phyloP scores from a whole-genome alignment of 2,329 filamentous ascomycete genomes.

The Pezicula carpinea region DNA sequence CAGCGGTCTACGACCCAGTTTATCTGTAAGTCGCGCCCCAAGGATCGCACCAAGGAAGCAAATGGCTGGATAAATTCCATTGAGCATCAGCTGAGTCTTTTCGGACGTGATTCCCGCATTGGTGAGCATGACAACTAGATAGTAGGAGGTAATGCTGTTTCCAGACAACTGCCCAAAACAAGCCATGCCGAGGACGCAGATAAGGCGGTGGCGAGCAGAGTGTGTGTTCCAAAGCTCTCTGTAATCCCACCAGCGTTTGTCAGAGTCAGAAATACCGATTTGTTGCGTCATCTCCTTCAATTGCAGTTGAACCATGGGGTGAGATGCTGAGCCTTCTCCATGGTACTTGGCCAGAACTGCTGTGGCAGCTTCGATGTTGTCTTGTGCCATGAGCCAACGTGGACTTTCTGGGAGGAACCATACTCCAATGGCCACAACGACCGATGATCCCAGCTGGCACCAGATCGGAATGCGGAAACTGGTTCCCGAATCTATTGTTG shows the following conservation, averaged over 20 bases:
- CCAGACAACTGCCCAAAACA: slow-evolving; percentile 28
- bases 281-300: slow-evolving; percentile 25
- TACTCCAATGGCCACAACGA: slow-evolving; percentile 26
- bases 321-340: slow-evolving; percentile 33
- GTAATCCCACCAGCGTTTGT: slow-evolving; percentile 31
- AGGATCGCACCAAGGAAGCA: slow-evolving; percentile 32
- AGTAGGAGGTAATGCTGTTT: slow-evolving; percentile 28
- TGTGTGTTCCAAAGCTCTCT: slow-evolving; percentile 20
- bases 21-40: slow-evolving; percentile 18
- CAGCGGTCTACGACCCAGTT: slow-evolving; percentile 30
- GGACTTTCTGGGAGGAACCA: slow-evolving; percentile 53
- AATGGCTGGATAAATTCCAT: slow-evolving; percentile 29
- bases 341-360: slow-evolving; percentile 54
- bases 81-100: slow-evolving; percentile 37
- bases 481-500: slow-evolving; percentile 14
- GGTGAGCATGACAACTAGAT: slow-evolving; percentile 20
- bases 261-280: slow-evolving; percentile 21
- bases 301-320: slow-evolving; percentile 25
- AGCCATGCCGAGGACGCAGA: slow-evolving; percentile 28
- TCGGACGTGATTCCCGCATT: slow-evolving; percentile 27
- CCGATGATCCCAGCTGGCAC: slow-evolving; percentile 24
- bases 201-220: slow-evolving; percentile 22
- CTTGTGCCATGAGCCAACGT: slow-evolving; percentile 51
- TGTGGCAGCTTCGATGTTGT: slow-evolving; percentile 50
- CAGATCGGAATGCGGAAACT: slow-evolving; percentile 29